Evolutionary conservation across 139 green algal genomes (phyloP).

Genomic region (Chlorella vulgaris): DNA sequence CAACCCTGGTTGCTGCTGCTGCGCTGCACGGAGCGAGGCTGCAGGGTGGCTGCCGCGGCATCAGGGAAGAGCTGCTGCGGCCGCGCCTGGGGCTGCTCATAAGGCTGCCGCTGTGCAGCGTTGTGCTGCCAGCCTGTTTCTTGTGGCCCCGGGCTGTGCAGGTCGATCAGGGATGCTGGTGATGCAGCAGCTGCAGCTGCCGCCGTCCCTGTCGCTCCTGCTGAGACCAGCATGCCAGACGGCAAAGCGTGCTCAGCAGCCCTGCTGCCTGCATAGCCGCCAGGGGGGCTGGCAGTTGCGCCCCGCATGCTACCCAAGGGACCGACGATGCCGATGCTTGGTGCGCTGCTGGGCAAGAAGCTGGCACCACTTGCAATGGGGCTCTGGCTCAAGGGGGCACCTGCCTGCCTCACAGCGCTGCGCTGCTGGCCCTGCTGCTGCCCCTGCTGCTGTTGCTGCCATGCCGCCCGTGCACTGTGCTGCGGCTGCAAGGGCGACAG

Average conservation of each 20-base stretch:
- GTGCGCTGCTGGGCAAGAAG: no score
- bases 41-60: neutral
- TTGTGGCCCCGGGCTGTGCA: slow-evolving; percentile 24
- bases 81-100: neutral
- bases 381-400: no score
- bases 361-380: no score
- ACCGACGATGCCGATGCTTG: no score
- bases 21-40: neutral
- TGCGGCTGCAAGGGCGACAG: neutral
- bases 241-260: no score
- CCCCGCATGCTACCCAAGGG: no score
- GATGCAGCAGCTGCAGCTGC: neutral
- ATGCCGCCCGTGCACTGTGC: neutral
- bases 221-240: no score
- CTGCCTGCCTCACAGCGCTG: no score
- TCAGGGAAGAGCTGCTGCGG: slow-evolving; percentile 30
- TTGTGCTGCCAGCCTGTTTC: neutral
- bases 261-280: no score
- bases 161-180: neutral
- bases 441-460: neutral
- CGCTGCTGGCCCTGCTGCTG: no score
- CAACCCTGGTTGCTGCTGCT: neutral
- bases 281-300: no score
- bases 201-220: neutral
- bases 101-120: neutral